phyloP scores from a whole-genome alignment of 768 basidiomycete species.

The Leccinum ochraceum region DNA sequence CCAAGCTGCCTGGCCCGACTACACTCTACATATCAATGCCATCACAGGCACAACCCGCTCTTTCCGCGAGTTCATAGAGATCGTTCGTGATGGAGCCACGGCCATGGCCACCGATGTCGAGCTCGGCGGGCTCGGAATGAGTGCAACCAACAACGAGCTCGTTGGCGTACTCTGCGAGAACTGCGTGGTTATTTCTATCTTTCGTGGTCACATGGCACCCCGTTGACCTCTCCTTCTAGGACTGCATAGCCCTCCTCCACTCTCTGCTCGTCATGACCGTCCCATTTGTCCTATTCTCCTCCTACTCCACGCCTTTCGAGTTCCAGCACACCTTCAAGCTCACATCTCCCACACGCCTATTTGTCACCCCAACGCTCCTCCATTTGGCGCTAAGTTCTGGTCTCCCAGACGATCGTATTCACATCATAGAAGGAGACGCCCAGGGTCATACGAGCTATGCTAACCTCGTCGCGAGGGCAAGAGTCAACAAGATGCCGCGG shows the following conservation, averaged over 20 bases:
- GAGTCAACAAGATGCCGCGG: constrained; percentile 38
- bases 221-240: constrained; percentile 36
- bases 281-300: constrained; percentile 55
- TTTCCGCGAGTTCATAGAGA: constrained; percentile 50
- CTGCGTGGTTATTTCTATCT: constrained; percentile 46
- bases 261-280: constrained; percentile 49
- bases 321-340: constrained; percentile 50
- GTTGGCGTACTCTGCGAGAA: constrained; percentile 74
- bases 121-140: constrained; percentile 59
- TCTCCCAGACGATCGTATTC: constrained; percentile 44
- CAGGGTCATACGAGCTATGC: constrained; percentile 45
- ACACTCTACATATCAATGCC: constrained; percentile 55
- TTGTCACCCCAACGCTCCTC: constrained; percentile 50
- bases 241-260: constrained; percentile 53
- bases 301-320: constrained; percentile 58
- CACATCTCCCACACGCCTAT: constrained; percentile 51
- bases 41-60: constrained; percentile 47
- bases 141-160: constrained; percentile 49
- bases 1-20: constrained; percentile 56
- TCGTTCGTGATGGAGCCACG: constrained; percentile 56
- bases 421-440: constrained; percentile 46
- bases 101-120: constrained; percentile 48
- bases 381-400: constrained; percentile 40
- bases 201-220: background rate
- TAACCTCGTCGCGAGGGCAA: constrained; percentile 44